These are phyloP conservation scores for Emergomyces pasteurianus DNA, from an alignment of 2,329 filamentous ascomycete genomes.

Conservation along the genomic window DNA sequence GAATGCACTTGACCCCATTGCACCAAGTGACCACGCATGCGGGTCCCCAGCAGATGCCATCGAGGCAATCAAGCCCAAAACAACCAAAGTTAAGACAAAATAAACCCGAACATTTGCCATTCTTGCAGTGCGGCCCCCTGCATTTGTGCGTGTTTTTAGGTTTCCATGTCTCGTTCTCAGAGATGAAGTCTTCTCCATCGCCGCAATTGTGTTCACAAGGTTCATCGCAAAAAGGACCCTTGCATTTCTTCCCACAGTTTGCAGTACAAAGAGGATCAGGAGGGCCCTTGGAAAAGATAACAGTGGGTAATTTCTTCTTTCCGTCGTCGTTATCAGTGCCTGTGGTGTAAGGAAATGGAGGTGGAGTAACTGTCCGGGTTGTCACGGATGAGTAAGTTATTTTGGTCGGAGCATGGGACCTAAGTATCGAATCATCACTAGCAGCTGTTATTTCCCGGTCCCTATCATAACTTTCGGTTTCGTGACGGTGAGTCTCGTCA, in stretches of 20 bases:
- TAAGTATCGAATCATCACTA: neutral
- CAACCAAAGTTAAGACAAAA: neutral
- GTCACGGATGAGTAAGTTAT: neutral
- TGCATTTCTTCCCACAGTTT: neutral
- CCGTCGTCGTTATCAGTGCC: neutral
- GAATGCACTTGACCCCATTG: neutral
- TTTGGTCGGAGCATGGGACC: neutral
- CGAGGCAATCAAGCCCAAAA: neutral
- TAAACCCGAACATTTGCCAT: neutral
- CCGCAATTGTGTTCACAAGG: conserved; percentile 1
- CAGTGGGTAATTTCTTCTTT: neutral
- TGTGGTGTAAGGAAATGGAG: conserved; percentile 6
- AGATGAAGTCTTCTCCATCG: neutral
- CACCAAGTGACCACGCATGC: neutral
- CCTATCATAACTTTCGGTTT: neutral
- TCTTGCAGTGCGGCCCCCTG: neutral
- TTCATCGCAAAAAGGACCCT: neutral
- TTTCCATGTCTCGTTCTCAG: neutral
- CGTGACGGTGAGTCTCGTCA: neutral
- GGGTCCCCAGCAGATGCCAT: neutral
- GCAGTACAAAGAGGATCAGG: neutral
- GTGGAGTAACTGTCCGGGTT: conserved; percentile 8
- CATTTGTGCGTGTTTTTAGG: neutral
- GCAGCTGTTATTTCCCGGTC: neutral
- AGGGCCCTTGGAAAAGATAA: neutral